phyloP scores from a whole-genome alignment of 192 early-diverging fungal species.

The Anaeromyces robustus region DNA sequence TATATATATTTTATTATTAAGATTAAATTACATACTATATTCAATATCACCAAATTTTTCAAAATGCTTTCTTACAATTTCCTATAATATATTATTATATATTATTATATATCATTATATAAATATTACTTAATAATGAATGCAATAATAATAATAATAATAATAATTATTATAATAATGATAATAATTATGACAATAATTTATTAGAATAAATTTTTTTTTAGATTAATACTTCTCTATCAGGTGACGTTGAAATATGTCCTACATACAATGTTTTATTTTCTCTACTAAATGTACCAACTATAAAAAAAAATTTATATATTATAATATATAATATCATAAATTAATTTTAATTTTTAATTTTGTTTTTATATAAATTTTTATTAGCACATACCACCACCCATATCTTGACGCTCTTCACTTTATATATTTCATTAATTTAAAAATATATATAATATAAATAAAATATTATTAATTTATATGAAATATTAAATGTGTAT shows the following conservation, averaged over 20 bases:
- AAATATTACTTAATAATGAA: too few species aligned
- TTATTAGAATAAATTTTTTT: too few species aligned
- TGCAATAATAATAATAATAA: too few species aligned
- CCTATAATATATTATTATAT: constrained; percentile 6
- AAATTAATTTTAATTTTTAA: not conserved
- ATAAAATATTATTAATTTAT: too few species aligned
- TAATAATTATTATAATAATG: too few species aligned
- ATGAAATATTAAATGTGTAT: too few species aligned
- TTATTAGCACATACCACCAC: constrained; percentile 30
- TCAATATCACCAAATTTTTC: constrained; percentile 61
- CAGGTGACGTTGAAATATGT: constrained; percentile 20
- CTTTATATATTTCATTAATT: constrained; percentile 2
- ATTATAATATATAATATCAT: constrained; percentile 1
- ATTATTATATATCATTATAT: too few species aligned
- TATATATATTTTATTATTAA: not conserved
- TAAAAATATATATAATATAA: too few species aligned
- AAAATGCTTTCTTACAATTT: constrained; percentile 47
- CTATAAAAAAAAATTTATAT: constrained; percentile 14
- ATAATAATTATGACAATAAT: too few species aligned
- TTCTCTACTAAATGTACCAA: constrained; percentile 64
- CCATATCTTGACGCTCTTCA: constrained; percentile 40
- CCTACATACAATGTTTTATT: constrained; percentile 70
- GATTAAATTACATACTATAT: constrained; percentile 23
- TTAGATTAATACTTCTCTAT: constrained; percentile 15
- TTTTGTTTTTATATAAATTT: constrained; percentile 37